These are phyloP conservation scores for Fusarium nanum DNA, from an alignment of 2,329 filamentous ascomycete genomes.

Conservation along the genomic window DNA sequence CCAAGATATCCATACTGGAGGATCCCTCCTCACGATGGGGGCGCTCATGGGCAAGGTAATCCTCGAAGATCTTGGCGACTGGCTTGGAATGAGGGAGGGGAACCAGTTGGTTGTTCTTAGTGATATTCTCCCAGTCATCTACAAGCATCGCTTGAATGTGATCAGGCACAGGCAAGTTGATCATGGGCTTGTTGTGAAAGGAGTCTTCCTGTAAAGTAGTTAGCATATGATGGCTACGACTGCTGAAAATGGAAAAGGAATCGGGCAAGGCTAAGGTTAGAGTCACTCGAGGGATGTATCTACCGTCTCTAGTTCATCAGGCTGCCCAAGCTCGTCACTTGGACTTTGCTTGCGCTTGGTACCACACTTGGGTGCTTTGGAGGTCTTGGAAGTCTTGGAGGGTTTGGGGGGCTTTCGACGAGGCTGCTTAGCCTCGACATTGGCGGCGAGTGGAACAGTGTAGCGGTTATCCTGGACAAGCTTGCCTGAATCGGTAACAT, in stretches of 20 bases:
- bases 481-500: constrained; percentile 24
- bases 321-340: neutral
- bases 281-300: constrained; percentile 6
- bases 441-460: constrained; percentile 8
- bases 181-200: constrained; percentile 84
- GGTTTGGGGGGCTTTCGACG: constrained; percentile 13
- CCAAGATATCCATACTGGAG: constrained; percentile 84
- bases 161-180: constrained; percentile 88
- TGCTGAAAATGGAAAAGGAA: neutral
- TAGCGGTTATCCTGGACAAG: constrained; percentile 23
- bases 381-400: constrained; percentile 8
- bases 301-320: constrained; percentile 30
- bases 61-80: constrained; percentile 80
- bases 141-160: constrained; percentile 91
- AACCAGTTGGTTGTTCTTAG: constrained; percentile 92
- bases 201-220: constrained; percentile 77
- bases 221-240: constrained; percentile 24
- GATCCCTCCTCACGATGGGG: constrained; percentile 73
- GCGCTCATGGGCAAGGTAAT: constrained; percentile 79
- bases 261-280: neutral
- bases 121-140: constrained; percentile 99
- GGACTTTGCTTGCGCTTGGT: constrained; percentile 27
- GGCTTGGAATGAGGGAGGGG: constrained; percentile 82
- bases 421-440: constrained; percentile 17
- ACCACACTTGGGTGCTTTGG: constrained; percentile 8